Conservation (phyloP, 176 grass and related monocot species). For the bread wheat (Triticum aestivum) region IWGSC_CS_RefSeq_v2.1 NC_057809.1:452141561-452142060, state of each 20-base stretch:
- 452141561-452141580: too few relatives aligned
- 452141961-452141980: conserved; percentile 74
- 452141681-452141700: conserved; percentile 75
- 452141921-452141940: background rate
- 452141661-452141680: conserved; percentile 81
- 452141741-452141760: conserved; percentile 44
- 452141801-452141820: background rate
- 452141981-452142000: conserved; percentile 58
- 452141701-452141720: conserved; percentile 66
- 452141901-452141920: background rate
- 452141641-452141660: conserved; percentile 42
- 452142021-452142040: conserved; percentile 65
- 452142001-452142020: conserved; percentile 56
- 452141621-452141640: background rate
- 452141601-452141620: background rate
- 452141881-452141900: conserved; percentile 53
- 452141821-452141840: conserved; percentile 49
- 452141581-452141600: background rate
- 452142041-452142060: conserved; percentile 47
- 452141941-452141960: background rate
- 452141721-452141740: conserved; percentile 59
- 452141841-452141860: conserved; percentile 67
- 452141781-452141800: background rate
- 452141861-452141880: conserved; percentile 38
- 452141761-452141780: background rate